Percentiles rank a stretch among this genome's conserved stretches.
phyloP scores from a whole-genome alignment of 148 eudicot genomes.

The Fagopyrum tataricum region DNA sequence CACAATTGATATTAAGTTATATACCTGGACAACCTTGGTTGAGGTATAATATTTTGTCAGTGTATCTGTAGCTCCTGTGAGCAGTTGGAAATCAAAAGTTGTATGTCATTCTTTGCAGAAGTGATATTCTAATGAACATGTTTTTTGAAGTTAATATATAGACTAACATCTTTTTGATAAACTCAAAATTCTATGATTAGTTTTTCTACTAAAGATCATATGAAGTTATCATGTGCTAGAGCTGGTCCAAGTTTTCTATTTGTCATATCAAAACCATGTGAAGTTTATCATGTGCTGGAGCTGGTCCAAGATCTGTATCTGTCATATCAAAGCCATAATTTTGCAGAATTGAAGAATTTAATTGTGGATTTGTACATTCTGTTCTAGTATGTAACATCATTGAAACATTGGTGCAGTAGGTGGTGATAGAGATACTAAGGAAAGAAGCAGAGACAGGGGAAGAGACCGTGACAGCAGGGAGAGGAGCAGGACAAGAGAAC shows the following conservation, averaged over 20 bases:
- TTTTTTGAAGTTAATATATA: too few relatives aligned
- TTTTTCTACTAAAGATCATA: not conserved
- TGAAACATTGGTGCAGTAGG: conserved; percentile 25
- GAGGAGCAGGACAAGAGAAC: conserved; percentile 35
- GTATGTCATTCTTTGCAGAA: too few relatives aligned
- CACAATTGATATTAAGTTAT: not conserved
- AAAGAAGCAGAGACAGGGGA: conserved; percentile 47
- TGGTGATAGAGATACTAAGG: conserved; percentile 58
- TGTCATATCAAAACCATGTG: not conserved
- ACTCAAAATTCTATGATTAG: not conserved
- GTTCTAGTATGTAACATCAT: not conserved
- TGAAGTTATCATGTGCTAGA: not conserved
- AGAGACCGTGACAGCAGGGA: conserved; percentile 43
- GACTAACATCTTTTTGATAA: not conserved
- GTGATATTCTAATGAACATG: too few relatives aligned
- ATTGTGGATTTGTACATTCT: not conserved
- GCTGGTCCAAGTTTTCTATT: not conserved
- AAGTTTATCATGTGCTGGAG: not conserved
- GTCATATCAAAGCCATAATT: not conserved
- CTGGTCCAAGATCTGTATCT: not conserved
- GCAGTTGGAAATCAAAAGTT: not conserved
- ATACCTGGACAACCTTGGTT: not conserved
- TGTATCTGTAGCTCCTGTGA: not conserved
- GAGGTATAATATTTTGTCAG: not conserved
- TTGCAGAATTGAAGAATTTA: not conserved